Percentiles rank a stretch among this genome's conserved stretches.
Evolutionary conservation across 805 yeast genomes (phyloP).

Genomic region (Candida tallmaniae): DNA sequence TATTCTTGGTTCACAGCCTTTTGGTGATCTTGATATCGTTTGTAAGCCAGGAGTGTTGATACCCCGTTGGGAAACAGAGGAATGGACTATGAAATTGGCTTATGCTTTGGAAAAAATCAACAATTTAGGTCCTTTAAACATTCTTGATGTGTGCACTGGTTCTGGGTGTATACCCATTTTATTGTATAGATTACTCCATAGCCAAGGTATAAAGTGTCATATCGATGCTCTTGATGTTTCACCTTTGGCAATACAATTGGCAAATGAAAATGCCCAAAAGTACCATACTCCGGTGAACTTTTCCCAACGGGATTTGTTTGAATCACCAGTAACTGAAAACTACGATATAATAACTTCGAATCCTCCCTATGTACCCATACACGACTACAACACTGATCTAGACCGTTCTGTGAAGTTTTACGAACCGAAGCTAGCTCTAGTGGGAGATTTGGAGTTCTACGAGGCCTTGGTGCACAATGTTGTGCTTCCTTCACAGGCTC

Average conservation of each 20-base stretch:
- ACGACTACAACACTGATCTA: slow-evolving; percentile 45
- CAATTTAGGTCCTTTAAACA: slow-evolving; percentile 7
- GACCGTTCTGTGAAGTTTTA: slow-evolving; percentile 61
- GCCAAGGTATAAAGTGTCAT: slow-evolving; percentile 2
- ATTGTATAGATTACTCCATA: slow-evolving; percentile 24
- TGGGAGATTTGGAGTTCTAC: slow-evolving; percentile 75
- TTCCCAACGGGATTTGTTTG: slow-evolving; percentile 6
- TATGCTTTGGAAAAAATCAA: slow-evolving; percentile 2
- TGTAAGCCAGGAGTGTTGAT: slow-evolving; percentile 70
- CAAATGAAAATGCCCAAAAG: slow-evolving; percentile 38
- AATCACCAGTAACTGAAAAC: not conserved
- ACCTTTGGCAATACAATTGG: slow-evolving; percentile 45
- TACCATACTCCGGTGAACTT: slow-evolving; percentile 8
- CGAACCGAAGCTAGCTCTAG: slow-evolving; percentile 78
- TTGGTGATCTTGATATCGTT: slow-evolving; percentile 58
- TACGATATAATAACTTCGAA: slow-evolving; percentile 69
- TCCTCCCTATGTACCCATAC: slow-evolving; percentile 78
- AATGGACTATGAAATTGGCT: slow-evolving; percentile 58
- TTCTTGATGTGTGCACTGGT: slow-evolving; percentile 80
- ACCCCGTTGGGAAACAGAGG: slow-evolving; percentile 95
- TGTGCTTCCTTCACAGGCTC: slow-evolving; percentile 36
- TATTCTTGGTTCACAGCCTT: slow-evolving; percentile 81
- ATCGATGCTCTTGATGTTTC: slow-evolving; percentile 57
- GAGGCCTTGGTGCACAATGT: slow-evolving; percentile 47
- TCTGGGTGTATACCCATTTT: slow-evolving; percentile 79